Evolutionary conservation across 2,329 filamentous ascomycete genomes (phyloP).

Genomic region (Ophiostoma himal-ulmi): DNA sequence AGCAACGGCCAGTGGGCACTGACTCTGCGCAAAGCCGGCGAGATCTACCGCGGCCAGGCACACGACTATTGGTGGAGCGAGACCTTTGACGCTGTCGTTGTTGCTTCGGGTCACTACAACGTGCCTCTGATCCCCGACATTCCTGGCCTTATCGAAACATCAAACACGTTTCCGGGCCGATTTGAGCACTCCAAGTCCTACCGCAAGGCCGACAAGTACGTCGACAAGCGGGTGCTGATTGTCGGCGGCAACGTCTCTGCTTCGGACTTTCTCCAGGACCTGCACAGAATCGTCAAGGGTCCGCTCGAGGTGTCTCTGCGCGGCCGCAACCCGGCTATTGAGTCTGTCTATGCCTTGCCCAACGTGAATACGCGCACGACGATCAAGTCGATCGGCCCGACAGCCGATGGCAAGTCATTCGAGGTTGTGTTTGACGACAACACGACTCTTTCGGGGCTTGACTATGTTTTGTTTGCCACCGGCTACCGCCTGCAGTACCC

Average conservation of each 20-base stretch:
- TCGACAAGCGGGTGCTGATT: conserved; percentile 54
- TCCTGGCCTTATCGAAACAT: conserved; percentile 43
- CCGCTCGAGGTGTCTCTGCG: conserved; percentile 43
- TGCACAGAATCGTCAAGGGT: conserved; percentile 23
- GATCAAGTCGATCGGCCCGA: conserved; percentile 30
- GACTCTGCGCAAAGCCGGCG: conserved; percentile 37
- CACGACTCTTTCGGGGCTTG: conserved; percentile 42
- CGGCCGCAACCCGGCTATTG: conserved; percentile 46
- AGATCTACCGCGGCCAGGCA: conserved; percentile 28
- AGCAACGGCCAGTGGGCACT: conserved; percentile 44
- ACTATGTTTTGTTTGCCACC: conserved; percentile 55
- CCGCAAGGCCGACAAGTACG: conserved; percentile 42
- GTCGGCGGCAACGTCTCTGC: conserved; percentile 61
- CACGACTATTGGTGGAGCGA: conserved; percentile 55
- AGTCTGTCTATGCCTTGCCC: conserved; percentile 48
- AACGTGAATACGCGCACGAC: conserved; percentile 40
- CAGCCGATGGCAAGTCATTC: conserved; percentile 31
- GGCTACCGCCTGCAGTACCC: conserved; percentile 55
- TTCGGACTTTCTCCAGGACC: conserved; percentile 36
- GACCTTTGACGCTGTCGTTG: conserved; percentile 37
- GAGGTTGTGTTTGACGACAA: conserved; percentile 49
- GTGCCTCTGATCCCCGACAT: conserved; percentile 49
- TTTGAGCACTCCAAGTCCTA: conserved; percentile 53
- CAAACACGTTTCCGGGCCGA: conserved; percentile 41
- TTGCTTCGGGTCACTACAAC: conserved; percentile 63